Evolutionary conservation across 2,329 filamentous ascomycete genomes (phyloP).

Genomic region (Colletotrichum kahawae): DNA sequence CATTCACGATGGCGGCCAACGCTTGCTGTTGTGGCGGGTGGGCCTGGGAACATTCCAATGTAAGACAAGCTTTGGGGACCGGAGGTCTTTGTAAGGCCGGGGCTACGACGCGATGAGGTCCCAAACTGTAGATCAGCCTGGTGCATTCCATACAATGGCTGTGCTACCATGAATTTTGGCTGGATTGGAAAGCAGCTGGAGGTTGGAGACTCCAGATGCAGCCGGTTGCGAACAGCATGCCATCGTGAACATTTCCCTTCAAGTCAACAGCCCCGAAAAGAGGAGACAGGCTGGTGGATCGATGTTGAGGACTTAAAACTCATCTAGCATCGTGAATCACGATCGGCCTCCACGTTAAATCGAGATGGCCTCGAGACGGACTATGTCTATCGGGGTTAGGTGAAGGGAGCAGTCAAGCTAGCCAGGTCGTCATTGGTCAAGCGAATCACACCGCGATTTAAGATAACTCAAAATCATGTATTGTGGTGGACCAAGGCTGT

Average conservation of each 20-base stretch:
- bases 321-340: background rate
- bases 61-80: background rate
- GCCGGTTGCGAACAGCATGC: background rate
- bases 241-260: background rate
- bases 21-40: constrained; percentile 13
- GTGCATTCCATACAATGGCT: constrained; percentile 3
- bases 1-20: background rate
- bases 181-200: background rate
- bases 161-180: background rate
- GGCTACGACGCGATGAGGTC: background rate
- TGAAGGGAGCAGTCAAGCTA: background rate
- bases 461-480: constrained; percentile 2
- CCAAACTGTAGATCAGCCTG: background rate
- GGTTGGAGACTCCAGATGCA: background rate
- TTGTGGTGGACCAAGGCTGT: background rate
- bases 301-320: background rate
- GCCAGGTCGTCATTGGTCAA: background rate
- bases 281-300: background rate
- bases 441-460: background rate
- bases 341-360: background rate
- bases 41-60: constrained; percentile 1
- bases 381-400: background rate
- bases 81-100: background rate
- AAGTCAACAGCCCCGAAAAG: background rate
- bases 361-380: background rate